phyloP scores from a whole-genome alignment of 2,329 filamentous ascomycete genomes.

The Thelonectria olida region DNA sequence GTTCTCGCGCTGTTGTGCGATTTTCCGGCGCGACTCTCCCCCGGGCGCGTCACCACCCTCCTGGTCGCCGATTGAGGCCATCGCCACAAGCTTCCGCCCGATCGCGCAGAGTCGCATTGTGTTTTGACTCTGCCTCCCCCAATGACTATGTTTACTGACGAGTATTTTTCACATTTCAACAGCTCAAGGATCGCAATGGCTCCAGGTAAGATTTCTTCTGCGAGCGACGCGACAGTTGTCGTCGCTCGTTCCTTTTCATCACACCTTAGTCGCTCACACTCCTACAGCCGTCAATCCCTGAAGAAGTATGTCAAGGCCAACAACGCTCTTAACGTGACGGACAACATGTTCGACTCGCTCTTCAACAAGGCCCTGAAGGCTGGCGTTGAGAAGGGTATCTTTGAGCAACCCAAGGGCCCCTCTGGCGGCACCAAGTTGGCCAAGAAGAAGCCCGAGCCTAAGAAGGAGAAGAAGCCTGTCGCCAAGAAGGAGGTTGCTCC shows the following conservation, averaged over 20 bases:
- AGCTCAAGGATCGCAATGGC: constrained; percentile 72
- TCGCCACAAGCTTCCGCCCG: constrained; percentile 27
- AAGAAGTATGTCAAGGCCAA: constrained; percentile 70
- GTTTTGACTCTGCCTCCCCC: constrained; percentile 21
- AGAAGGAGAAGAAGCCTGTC: constrained; percentile 48
- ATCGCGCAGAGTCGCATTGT: constrained; percentile 15
- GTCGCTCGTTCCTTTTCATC: constrained; percentile 2
- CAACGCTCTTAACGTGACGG: constrained; percentile 57
- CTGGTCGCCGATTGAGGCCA: constrained; percentile 35
- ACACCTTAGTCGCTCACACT: constrained; percentile 23
- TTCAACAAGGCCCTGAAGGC: constrained; percentile 87
- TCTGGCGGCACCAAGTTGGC: constrained; percentile 93
- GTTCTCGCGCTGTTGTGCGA: constrained; percentile 35
- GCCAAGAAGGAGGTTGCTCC: constrained; percentile 41
- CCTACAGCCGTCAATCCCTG: constrained; percentile 63
- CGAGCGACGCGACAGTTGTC: constrained; percentile 21
- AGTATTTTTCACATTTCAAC: constrained; percentile 41
- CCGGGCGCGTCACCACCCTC: constrained; percentile 17
- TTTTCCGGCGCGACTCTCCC: constrained; percentile 48
- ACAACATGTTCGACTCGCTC: constrained; percentile 73
- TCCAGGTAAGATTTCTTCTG: constrained; percentile 50
- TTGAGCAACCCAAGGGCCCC: constrained; percentile 89
- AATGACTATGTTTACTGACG: constrained; percentile 49
- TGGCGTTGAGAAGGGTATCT: constrained; percentile 87
- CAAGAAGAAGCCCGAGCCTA: constrained; percentile 70